Evolutionary conservation across 148 eudicot genomes (phyloP), one percentile per base, ranked within the genome.

Genomic region (Beta vulgaris): DNA sequence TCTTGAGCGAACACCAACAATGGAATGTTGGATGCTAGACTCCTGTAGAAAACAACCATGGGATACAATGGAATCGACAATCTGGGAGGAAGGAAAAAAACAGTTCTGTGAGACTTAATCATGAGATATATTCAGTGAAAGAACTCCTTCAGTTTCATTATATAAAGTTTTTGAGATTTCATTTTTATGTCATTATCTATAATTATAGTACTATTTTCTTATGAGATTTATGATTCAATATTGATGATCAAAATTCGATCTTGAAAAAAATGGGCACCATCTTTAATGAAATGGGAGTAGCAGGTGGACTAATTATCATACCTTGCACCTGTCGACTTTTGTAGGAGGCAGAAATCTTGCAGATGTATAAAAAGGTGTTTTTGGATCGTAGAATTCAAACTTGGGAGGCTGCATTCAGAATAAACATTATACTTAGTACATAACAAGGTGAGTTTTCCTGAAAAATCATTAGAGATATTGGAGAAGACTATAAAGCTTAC

Each of bases 301-400:
- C 21, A 74, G 69, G 7, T 61, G 69, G 51, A 49, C 35, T n/a
- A 21, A 29, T n/a, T n/a, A 31, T 4, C 76, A 77, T 86, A 94
- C 98, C 96, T 82, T 84, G 84, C 93, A 88, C 57, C 73, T 86
- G 68, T 94, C 97, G 42, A 90, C 88, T 86, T 90, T 94, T 34
- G 97, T 90, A 70, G 98, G 98, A 31, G 97, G 98, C 74, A 94
- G 85, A 77, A 91, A 94, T 78, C 96, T 82, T 1, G 97, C 89
- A 73, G 98, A 91, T 63, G 98, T 94, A 71, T 86, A 91, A 82
- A 94, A 91, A 43, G 98, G 93, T 18, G 89, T 88, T 85, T 91
- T 91, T 7, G 97, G 98, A 55, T 94, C 97, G 46, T 87, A 84
- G 51, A 94, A 94, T 71, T 94, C 88, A 68, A 94, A 94, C 75